Conservation (phyloP, 768 basidiomycete species). For the Rhodocollybia butyracea region DNA sequence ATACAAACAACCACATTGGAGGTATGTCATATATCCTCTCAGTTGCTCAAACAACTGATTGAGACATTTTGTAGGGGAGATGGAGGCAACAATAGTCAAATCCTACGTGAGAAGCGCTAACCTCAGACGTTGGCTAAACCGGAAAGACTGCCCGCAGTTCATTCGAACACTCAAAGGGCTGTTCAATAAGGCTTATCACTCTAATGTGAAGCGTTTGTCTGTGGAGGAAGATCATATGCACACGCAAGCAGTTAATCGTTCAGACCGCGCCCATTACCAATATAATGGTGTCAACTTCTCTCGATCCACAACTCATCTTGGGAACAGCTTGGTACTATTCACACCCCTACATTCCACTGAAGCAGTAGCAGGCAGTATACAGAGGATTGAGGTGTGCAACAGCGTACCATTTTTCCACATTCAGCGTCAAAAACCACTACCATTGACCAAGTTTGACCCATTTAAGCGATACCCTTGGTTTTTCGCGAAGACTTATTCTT, state of each 20-base stretch:
- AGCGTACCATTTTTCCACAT: neutral
- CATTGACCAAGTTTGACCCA: constrained; percentile 2
- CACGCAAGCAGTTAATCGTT: neutral
- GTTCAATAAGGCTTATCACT: constrained; percentile 14
- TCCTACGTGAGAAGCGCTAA: constrained; percentile 9
- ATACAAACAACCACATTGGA: constrained; percentile 28
- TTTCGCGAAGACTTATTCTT: constrained; percentile 7
- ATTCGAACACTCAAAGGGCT: constrained; percentile 16
- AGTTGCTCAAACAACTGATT: neutral
- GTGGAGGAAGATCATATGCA: neutral
- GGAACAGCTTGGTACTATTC: constrained; percentile 11
- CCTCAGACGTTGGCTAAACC: constrained; percentile 13
- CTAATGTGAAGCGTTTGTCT: neutral
- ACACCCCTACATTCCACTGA: neutral
- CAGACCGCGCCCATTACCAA: constrained; percentile 4
- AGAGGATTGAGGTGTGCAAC: neutral
- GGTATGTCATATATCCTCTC: neutral
- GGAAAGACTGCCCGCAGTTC: constrained; percentile 11
- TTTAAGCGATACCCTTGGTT: constrained; percentile 10
- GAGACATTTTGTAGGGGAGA: neutral
- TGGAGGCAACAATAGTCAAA: neutral
- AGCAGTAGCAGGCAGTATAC: neutral
- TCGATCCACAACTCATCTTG: constrained; percentile 6
- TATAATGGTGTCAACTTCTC: constrained; percentile 5
- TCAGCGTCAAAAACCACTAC: constrained; percentile 8